Conservation (phyloP, 140 eudicot genomes). For the Flaveria floridana region DNA sequence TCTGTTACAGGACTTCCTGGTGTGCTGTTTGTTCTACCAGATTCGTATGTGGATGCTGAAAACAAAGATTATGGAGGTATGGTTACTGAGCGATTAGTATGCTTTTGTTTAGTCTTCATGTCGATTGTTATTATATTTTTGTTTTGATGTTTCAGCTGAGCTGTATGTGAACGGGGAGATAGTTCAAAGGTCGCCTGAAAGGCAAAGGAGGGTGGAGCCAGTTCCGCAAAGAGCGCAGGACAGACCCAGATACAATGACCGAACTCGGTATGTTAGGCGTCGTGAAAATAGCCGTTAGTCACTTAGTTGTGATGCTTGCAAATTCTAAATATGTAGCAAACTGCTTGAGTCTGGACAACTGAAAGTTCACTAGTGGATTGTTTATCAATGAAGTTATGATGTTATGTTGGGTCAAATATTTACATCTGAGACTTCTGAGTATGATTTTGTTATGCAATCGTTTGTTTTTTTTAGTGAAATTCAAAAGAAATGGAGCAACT, state of each 20-base stretch:
- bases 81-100: not conserved
- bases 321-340: conserved; percentile 18
- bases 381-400: conserved; percentile 21
- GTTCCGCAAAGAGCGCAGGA: conserved; percentile 78
- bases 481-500: not conserved
- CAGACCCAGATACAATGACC: conserved; percentile 83
- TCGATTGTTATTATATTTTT: not conserved
- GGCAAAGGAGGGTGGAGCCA: conserved; percentile 91
- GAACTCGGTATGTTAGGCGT: conserved; percentile 82
- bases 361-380: conserved; percentile 23
- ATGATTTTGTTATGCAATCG: not conserved
- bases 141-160: conserved; percentile 52
- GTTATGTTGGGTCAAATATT: conserved; percentile 8
- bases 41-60: conserved; percentile 93
- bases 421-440: not conserved
- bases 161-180: conserved; percentile 86
- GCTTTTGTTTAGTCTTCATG: not conserved
- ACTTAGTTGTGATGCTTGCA: not conserved
- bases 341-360: conserved; percentile 7
- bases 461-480: not conserved
- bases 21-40: conserved; percentile 85
- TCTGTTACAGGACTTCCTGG: conserved; percentile 69
- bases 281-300: conserved; percentile 63
- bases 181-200: conserved; percentile 81
- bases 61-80: conserved; percentile 92